Conservation (phyloP, 768 basidiomycete genomes). For the Pulveroboletus sp. region DNA sequence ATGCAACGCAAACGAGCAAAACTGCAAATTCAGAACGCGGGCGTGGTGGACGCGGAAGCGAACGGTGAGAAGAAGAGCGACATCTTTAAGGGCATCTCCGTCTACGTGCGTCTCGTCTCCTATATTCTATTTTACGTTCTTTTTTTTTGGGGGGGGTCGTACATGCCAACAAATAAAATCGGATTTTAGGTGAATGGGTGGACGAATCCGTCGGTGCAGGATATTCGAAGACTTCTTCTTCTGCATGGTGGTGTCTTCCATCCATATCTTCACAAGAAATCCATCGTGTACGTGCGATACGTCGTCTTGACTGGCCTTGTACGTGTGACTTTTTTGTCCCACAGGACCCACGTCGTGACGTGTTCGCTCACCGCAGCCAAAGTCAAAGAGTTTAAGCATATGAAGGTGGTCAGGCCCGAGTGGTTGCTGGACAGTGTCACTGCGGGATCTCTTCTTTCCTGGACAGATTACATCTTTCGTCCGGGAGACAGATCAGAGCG, state of each 20-base stretch:
- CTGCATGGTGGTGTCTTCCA: constrained; percentile 80
- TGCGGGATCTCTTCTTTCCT: constrained; percentile 64
- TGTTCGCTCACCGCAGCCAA: constrained; percentile 88
- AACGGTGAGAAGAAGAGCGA: constrained; percentile 31
- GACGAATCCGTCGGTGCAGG: constrained; percentile 83
- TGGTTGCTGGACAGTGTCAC: constrained; percentile 86
- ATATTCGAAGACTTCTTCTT: constrained; percentile 73
- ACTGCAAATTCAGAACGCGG: constrained; percentile 72
- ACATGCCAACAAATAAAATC: background rate
- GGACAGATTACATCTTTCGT: constrained; percentile 67
- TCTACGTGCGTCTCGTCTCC: constrained; percentile 62
- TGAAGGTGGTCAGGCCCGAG: constrained; percentile 85
- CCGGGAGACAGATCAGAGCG: constrained; percentile 44
- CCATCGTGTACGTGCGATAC: constrained; percentile 50
- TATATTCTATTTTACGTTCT: background rate
- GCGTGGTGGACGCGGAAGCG: constrained; percentile 30
- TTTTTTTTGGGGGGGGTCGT: background rate
- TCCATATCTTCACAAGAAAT: constrained; percentile 78
- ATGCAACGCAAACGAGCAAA: constrained; percentile 90
- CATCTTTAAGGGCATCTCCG: constrained; percentile 69
- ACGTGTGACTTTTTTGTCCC: background rate
- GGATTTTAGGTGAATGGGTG: constrained; percentile 76
- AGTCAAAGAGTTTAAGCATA: constrained; percentile 77
- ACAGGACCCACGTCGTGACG: constrained; percentile 87
- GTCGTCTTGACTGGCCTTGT: background rate